Percentiles rank a stretch among this genome's conserved stretches.
These are phyloP conservation scores for Penicillium digitatum DNA, from an alignment of 2,329 filamentous ascomycete species.

Conservation along the genomic window DNA sequence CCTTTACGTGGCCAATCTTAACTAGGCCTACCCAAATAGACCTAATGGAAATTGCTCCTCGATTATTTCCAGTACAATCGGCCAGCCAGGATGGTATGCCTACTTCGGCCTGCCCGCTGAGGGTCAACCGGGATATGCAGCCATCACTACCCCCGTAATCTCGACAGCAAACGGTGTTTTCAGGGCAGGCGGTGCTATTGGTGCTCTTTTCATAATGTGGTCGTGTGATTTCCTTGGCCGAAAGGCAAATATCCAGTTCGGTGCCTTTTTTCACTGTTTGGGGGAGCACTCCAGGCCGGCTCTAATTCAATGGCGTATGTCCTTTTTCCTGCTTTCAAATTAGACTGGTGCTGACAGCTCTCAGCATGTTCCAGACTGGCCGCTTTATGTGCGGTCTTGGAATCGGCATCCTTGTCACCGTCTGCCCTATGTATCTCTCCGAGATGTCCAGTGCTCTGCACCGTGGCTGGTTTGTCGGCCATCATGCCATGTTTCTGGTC, in stretches of 20 bases:
- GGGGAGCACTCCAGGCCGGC: constrained; percentile 47
- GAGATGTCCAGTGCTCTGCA: constrained; percentile 42
- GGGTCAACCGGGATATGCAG: constrained; percentile 46
- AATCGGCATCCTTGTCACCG: constrained; percentile 43
- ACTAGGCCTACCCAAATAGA: constrained; percentile 31
- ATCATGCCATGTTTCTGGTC: constrained; percentile 48
- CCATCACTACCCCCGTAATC: constrained; percentile 46
- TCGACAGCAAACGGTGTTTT: constrained; percentile 50
- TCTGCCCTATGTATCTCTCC: constrained; percentile 46
- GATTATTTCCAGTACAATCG: constrained; percentile 51
- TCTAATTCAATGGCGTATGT: constrained; percentile 44
- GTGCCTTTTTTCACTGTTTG: constrained; percentile 45
- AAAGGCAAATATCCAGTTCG: constrained; percentile 47
- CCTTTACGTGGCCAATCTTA: background rate
- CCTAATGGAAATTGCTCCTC: constrained; percentile 53
- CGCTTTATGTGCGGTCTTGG: constrained; percentile 43
- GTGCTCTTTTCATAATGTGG: constrained; percentile 51
- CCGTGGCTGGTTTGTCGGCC: constrained; percentile 46
- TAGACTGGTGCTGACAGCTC: constrained; percentile 1
- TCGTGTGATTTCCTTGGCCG: constrained; percentile 45
- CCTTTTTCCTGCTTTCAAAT: background rate
- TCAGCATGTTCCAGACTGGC: constrained; percentile 46
- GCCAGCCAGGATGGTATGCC: constrained; percentile 51
- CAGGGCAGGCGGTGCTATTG: constrained; percentile 48
- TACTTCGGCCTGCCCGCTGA: constrained; percentile 48